These are phyloP conservation scores for Bruguiera parviflora DNA, from an alignment of 345 rosid genomes.

Conservation along the genomic window DNA sequence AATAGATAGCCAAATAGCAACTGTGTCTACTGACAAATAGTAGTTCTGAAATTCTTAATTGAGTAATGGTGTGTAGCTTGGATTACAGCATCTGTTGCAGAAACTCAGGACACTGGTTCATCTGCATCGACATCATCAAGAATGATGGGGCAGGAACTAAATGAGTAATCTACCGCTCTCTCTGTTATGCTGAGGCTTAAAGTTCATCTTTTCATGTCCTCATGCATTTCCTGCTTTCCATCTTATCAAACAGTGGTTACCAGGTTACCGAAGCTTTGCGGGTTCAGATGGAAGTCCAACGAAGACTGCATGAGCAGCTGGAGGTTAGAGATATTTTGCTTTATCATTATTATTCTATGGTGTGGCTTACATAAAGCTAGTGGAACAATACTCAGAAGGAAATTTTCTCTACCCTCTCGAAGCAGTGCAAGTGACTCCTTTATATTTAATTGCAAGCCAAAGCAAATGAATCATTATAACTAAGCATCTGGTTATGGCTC, in stretches of 20 bases:
- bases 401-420: too few species aligned
- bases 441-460: not conserved
- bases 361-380: too few species aligned
- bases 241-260: conserved; percentile 54
- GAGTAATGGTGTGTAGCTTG: conserved; percentile 19
- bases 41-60: conserved; percentile 9
- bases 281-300: conserved; percentile 96
- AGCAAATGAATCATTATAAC: not conserved
- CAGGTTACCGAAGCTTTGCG: conserved; percentile 93
- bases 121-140: conserved; percentile 64
- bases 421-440: too few species aligned
- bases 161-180: conserved; percentile 53
- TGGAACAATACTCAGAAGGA: too few species aligned
- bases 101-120: conserved; percentile 82
- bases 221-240: conserved; percentile 15
- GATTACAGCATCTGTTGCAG: conserved; percentile 60
- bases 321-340: conserved; percentile 53
- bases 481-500: not conserved
- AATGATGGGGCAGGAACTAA: conserved; percentile 58
- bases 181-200: conserved; percentile 9
- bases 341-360: too few species aligned
- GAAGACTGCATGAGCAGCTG: conserved; percentile 87
- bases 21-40: not conserved
- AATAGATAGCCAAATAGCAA: not conserved
- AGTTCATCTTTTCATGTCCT: conserved; percentile 1